Base-by-base conservation (phyloP, 2,329 filamentous ascomycete species). In the Colletotrichum scovillei region DNA sequence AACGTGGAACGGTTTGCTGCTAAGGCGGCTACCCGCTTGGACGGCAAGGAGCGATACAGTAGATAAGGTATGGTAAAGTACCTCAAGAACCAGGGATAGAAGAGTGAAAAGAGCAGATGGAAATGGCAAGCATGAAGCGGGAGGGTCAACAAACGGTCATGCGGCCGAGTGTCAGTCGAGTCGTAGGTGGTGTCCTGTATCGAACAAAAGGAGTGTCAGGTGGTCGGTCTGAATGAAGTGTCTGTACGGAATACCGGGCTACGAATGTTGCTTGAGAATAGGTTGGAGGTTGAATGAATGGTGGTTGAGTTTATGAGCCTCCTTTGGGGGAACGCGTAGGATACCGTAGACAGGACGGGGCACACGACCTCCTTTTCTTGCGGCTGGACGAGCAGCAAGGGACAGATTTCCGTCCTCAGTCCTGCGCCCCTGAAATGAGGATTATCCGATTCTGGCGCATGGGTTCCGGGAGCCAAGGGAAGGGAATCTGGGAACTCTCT, bases 391-490 rank as follows among this genome's bases (percentile, higher is more conserved):
- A 19, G 62, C 22, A 46, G 28, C 30, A 28, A 64, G 58, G 49
- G 38, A 64, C 55, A 69, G 59, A 69, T 58, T 56, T 42, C 59
- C 53, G 46, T 32, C 42, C n/a, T 53, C 30, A 49, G 16, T 63
- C 49, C 30, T 14, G 38, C 26, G 38, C 58, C 49, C 67, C 71
- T 73, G 55, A 73, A 73, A 73, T 73, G 62, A 73, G 62, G 71
- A 73, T 73, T 70, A 63, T 66, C 71, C 71, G 60, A 57, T 28
- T 60, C 60, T 73, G 67, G 49, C 60, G 60, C 62, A 73, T 62
- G 71, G 71, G 71, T 58, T 30, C 19, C 42, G 63, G 30, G 35
- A 46, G 63, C 52, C 52, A 65, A 65, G 63, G 19, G 52, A 65
- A 57, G 63, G 52, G 42, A 30, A 42, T 65, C 63, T 56, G 30